Conservation (phyloP, 192 early-diverging fungal genomes). For the Dissophora globulifera region DNA sequence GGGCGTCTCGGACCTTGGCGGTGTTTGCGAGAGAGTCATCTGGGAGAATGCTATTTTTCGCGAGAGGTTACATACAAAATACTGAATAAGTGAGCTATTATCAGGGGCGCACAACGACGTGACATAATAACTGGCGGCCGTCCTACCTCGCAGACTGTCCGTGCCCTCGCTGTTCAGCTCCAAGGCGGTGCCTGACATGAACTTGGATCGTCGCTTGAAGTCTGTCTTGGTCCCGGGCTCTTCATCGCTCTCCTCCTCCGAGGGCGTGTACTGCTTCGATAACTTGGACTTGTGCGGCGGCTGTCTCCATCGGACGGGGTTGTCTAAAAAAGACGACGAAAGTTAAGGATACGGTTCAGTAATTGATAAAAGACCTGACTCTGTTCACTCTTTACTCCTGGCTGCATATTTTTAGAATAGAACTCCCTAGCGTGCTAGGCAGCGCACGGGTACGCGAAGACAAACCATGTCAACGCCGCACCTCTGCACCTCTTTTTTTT, state of each 20-base stretch:
- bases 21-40: conserved; percentile 4
- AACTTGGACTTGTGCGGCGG: conserved; percentile 44
- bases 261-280: conserved; percentile 48
- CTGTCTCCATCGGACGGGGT: conserved; percentile 32
- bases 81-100: too few species aligned
- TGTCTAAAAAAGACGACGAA: too few species aligned
- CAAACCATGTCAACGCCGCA: too few species aligned
- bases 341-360: too few species aligned
- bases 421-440: too few species aligned
- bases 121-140: too few species aligned
- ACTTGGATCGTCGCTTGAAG: conserved; percentile 11
- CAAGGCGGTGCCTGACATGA: conserved; percentile 21
- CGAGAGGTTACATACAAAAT: not conserved
- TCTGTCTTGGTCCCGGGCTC: too few species aligned
- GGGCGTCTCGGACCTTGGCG: not conserved
- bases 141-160: conserved; percentile 13
- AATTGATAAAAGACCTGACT: too few species aligned
- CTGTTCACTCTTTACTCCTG: too few species aligned
- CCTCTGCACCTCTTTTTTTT: too few species aligned
- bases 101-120: not conserved
- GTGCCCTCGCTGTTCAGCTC: conserved; percentile 27
- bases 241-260: conserved; percentile 43
- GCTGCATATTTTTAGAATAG: too few species aligned
- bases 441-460: too few species aligned
- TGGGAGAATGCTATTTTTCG: conserved; percentile 11